Percentiles rank a stretch among this genome's conserved stretches.
Evolutionary conservation across 2,329 filamentous ascomycete genomes (phyloP).

Genomic region (Sphaerostilbella broomeana): DNA sequence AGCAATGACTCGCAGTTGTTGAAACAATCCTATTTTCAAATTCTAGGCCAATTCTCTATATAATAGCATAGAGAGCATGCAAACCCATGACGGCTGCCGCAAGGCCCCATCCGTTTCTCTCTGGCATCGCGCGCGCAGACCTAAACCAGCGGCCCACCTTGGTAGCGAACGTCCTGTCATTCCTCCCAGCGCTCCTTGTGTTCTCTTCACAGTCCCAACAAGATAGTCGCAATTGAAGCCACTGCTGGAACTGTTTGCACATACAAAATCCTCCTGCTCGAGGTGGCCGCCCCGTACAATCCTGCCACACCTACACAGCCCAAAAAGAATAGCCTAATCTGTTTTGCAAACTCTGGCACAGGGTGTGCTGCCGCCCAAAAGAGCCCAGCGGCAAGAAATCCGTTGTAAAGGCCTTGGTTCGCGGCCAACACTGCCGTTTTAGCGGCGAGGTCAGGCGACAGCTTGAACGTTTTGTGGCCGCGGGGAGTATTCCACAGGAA

Average conservation of each 20-base stretch:
- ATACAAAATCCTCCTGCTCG: slow-evolving; percentile 34
- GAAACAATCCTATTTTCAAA: no score
- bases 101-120: no score
- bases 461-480: slow-evolving; percentile 38
- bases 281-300: slow-evolving; percentile 37
- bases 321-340: slow-evolving; percentile 44
- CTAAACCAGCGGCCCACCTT: no score
- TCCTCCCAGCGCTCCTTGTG: neutral
- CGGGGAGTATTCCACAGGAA: slow-evolving; percentile 43
- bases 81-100: no score
- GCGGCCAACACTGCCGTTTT: slow-evolving; percentile 39
- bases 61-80: no score
- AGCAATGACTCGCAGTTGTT: no score
- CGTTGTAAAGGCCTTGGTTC: slow-evolving; percentile 49
- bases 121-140: no score
- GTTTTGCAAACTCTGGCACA: slow-evolving; percentile 31
- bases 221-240: slow-evolving; percentile 2
- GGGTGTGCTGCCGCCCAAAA: slow-evolving; percentile 43
- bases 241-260: slow-evolving; percentile 33
- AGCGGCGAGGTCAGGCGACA: slow-evolving; percentile 39
- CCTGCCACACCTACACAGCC: slow-evolving; percentile 40
- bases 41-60: no score
- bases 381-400: slow-evolving; percentile 44
- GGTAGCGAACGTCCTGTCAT: no score
- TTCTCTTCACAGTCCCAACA: slow-evolving; percentile 6